These are phyloP conservation scores for Xylaria polymorpha DNA, from an alignment of 2,329 filamentous ascomycete genomes.

Conservation along the genomic window DNA sequence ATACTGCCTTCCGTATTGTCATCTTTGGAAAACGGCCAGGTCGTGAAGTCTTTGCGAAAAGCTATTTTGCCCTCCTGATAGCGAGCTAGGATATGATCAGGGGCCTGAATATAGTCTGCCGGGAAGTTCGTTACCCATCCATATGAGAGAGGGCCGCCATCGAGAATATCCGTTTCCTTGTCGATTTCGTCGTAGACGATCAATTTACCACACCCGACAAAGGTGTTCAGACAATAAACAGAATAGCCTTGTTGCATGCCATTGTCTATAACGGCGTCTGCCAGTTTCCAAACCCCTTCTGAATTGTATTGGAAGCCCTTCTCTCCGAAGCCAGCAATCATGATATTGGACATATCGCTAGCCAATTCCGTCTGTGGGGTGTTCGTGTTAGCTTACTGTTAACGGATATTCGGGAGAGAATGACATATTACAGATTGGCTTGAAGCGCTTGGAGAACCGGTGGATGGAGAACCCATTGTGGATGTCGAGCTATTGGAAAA, in stretches of 20 bases:
- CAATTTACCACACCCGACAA: neutral
- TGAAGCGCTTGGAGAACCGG: too few relatives aligned
- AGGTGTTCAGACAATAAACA: neutral
- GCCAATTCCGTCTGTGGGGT: neutral
- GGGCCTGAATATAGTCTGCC: neutral
- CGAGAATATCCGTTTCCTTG: neutral
- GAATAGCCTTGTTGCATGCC: slow-evolving; percentile 7
- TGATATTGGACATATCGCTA: neutral
- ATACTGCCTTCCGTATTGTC: neutral
- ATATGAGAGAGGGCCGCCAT: slow-evolving; percentile 3
- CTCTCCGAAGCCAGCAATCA: neutral
- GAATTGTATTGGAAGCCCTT: neutral
- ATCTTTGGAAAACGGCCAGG: neutral
- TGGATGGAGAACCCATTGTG: neutral
- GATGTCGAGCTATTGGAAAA: neutral
- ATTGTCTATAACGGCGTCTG: slow-evolving; percentile 7
- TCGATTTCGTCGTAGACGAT: slow-evolving; percentile 18
- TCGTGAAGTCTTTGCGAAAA: neutral
- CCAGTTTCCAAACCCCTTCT: neutral
- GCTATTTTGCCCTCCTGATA: neutral
- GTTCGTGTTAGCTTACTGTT: neutral
- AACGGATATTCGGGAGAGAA: neutral
- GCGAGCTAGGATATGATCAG: accelerated
- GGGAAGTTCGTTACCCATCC: slow-evolving; percentile 27
- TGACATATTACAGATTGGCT: neutral